These are phyloP conservation scores for Ascochyta fabae DNA, from an alignment of 2,329 filamentous ascomycete genomes.

Conservation along the genomic window DNA sequence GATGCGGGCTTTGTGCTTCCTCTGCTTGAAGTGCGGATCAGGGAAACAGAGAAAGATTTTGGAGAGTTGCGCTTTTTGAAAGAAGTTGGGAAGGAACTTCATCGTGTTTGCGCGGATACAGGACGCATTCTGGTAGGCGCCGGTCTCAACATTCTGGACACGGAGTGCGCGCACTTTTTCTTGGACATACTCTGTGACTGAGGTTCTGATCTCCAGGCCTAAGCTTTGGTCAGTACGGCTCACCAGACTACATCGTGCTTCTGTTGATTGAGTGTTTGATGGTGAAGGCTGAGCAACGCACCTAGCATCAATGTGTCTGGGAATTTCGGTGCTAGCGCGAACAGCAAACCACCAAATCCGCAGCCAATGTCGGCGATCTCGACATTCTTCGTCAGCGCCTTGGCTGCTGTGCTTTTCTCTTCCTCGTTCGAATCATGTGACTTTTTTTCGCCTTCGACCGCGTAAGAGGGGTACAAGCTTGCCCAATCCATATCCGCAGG, in stretches of 20 bases:
- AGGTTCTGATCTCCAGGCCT: slow-evolving; percentile 91
- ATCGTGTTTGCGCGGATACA: slow-evolving; percentile 94
- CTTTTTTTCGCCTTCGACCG: slow-evolving; percentile 14
- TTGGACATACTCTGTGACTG: slow-evolving; percentile 89
- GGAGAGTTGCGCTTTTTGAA: slow-evolving; percentile 76
- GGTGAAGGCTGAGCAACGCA: slow-evolving; percentile 50
- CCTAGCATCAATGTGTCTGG: slow-evolving; percentile 85
- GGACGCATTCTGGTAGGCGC: slow-evolving; percentile 81
- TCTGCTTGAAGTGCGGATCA: slow-evolving; percentile 95
- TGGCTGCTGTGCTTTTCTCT: slow-evolving; percentile 20
- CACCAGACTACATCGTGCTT: not conserved
- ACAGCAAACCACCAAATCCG: slow-evolving; percentile 89
- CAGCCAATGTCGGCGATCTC: slow-evolving; percentile 97
- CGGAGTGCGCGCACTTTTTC: slow-evolving; percentile 85
- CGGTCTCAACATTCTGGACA: slow-evolving; percentile 61
- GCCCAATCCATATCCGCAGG: slow-evolving; percentile 94
- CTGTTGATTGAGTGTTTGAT: not conserved
- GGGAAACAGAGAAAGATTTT: slow-evolving; percentile 99
- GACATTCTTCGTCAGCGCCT: slow-evolving; percentile 68
- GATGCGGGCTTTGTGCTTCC: slow-evolving; percentile 97
- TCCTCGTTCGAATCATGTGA: slow-evolving; percentile 42
- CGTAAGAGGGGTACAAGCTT: slow-evolving; percentile 77
- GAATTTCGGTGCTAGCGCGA: slow-evolving; percentile 81
- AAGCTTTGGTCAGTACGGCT: not conserved
- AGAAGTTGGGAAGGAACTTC: slow-evolving; percentile 99